Base-by-base conservation (phyloP, 257 asterid genomes). In the Plectranthus barbatus region DNA sequence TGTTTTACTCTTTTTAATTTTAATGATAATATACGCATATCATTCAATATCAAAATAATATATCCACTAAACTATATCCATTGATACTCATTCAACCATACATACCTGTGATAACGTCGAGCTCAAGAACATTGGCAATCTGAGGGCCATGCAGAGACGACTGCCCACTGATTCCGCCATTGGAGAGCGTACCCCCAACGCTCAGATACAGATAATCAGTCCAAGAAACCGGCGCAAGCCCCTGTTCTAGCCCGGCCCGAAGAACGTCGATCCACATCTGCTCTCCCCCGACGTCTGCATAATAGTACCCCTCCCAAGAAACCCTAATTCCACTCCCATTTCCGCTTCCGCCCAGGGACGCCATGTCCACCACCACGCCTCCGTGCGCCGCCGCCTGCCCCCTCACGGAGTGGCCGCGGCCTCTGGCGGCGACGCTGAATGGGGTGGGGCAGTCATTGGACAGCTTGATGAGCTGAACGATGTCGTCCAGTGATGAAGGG, bases 151-250 rank as follows among this genome's bases (percentile, higher is more conserved):
- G 41, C 0, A 72, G 56, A 34, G 77, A 88, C 0, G 88, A 50
- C 21, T 88, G 96, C 0, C 96, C 96, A 67, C 96, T 79, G 10
- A 88, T 83, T 9, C 95, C 96, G 0, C 61, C 96, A 36, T 88
- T 88, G 12, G 96, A 88, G 12, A 88, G 90, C 0, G 95, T 86
- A 8, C 96, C 95, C 0, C 95, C 96, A 26, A 85, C 95, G 1
- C 73, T 83, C 1, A 86, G 67, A 74, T 85, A 76, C 68, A 88
- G 44, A 61, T 82, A 88, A 68, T 88, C 96, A 0, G 96, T 86
- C 96, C 92, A 88, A 0, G 96, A 80, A 4, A 76, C 74, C 0
- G 95, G 92, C 9, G 84, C 68, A 0, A 88, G 56, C 0, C 86
- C 90, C 59, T 72, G 65, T 49, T 80, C 80, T 0, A 81, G 75